Evolutionary conservation across 2,329 filamentous ascomycete genomes (phyloP).

Genomic region (Diaporthe vaccinii): DNA sequence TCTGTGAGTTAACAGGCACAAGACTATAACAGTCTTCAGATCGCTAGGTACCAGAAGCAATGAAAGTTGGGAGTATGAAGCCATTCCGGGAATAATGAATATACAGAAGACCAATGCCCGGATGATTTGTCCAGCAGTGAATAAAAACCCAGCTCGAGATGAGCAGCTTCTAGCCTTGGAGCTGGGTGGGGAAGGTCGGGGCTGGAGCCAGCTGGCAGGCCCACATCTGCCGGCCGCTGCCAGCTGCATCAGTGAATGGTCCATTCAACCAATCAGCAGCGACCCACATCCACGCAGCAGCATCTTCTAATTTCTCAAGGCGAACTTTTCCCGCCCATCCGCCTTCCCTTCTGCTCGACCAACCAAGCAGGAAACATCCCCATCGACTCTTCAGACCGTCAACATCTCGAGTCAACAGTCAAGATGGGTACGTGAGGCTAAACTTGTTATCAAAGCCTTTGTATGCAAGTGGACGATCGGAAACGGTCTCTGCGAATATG

Average conservation of each 20-base stretch:
- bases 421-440: conserved; percentile 73
- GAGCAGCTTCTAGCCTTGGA: not conserved
- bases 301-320: conserved; percentile 37
- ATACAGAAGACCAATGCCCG: not conserved
- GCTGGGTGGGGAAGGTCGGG: too few species aligned
- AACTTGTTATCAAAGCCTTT: conserved; percentile 54
- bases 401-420: conserved; percentile 58
- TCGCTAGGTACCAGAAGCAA: not conserved
- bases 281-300: conserved; percentile 35
- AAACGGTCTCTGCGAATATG: conserved; percentile 41
- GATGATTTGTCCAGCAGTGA: not conserved
- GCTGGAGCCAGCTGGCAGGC: not conserved
- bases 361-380: conserved; percentile 54
- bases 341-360: conserved; percentile 47
- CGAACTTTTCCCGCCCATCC: conserved; percentile 40
- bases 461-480: conserved; percentile 64
- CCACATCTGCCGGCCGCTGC: not conserved
- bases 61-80: not conserved
- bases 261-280: conserved; percentile 34
- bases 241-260: not conserved
- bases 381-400: conserved; percentile 52
- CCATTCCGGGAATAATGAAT: not conserved
- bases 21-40: not conserved
- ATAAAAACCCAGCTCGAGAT: not conserved
- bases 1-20: not conserved